phyloP scores from a whole-genome alignment of 2,329 filamentous ascomycete genomes.

The Diaporthe nobilis region DNA sequence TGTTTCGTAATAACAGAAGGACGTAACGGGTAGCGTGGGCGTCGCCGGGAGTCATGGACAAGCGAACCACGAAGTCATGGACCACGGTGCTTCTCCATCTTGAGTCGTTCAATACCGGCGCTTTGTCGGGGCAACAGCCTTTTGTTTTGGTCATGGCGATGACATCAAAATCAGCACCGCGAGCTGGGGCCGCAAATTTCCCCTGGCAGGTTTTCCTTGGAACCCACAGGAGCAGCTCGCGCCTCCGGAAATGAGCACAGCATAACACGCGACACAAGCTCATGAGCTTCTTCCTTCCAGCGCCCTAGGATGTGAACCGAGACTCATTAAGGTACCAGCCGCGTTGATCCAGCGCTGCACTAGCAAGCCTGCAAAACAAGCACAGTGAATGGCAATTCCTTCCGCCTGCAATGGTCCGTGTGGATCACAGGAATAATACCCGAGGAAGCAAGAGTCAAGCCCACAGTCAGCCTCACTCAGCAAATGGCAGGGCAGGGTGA shows the following conservation, averaged over 20 bases:
- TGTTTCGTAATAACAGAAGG: conserved; percentile 22
- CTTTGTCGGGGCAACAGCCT: conserved; percentile 32
- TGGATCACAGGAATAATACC: conserved; percentile 37
- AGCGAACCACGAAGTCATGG: conserved; percentile 23
- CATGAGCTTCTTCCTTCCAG: conserved; percentile 17
- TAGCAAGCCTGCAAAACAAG: conserved; percentile 15
- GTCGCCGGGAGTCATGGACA: neutral
- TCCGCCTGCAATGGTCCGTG: conserved; percentile 18
- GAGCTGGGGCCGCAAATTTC: conserved; percentile 38
- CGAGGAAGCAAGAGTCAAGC: conserved; percentile 34
- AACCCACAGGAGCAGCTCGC: conserved; percentile 29
- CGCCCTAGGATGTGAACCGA: neutral
- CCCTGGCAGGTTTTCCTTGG: conserved; percentile 34
- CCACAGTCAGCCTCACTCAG: conserved; percentile 38
- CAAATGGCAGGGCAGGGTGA: conserved; percentile 33
- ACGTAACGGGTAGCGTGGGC: conserved; percentile 16
- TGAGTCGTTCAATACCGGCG: conserved; percentile 15
- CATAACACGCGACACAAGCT: conserved; percentile 28
- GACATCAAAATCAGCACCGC: conserved; percentile 36
- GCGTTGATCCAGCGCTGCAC: conserved; percentile 16
- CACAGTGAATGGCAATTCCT: conserved; percentile 23
- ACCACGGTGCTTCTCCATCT: conserved; percentile 23
- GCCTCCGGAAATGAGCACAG: conserved; percentile 38
- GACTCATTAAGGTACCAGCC: conserved; percentile 31
- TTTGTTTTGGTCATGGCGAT: conserved; percentile 34